Evolutionary conservation across 1,284 basidiomycete species (phyloP).

Genomic region (Ustilago shanxiensis): DNA sequence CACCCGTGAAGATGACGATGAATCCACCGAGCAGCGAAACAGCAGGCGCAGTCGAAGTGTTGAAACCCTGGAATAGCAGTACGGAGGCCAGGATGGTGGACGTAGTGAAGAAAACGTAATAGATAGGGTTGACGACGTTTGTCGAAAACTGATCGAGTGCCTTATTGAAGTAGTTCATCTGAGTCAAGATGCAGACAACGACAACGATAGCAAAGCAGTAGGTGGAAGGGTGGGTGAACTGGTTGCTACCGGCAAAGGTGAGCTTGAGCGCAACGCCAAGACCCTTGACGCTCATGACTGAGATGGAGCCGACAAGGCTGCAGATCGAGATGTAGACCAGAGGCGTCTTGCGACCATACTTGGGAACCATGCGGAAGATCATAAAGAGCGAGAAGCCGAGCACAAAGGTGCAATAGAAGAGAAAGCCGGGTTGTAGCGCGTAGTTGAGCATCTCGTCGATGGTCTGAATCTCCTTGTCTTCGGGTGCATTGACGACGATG

Average conservation of each 20-base stretch:
- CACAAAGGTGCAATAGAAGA: conserved; percentile 90
- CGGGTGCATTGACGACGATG: conserved; percentile 95
- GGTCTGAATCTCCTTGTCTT: conserved; percentile 91
- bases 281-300: conserved; percentile 94
- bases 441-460: conserved; percentile 94
- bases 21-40: conserved; percentile 68
- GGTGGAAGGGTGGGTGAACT: conserved; percentile 92
- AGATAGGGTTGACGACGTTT: conserved; percentile 98
- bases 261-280: conserved; percentile 97
- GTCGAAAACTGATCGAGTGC: conserved; percentile 97
- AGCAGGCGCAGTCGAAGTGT: conserved; percentile 80
- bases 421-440: conserved; percentile 81
- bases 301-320: conserved; percentile 83
- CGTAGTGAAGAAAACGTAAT: conserved; percentile 98
- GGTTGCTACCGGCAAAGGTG: conserved; percentile 92
- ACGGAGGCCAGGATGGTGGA: conserved; percentile 93
- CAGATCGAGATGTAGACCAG: conserved; percentile 95
- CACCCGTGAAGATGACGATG: conserved; percentile 68
- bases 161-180: conserved; percentile 99
- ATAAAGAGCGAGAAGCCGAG: conserved; percentile 80
- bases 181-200: conserved; percentile 87
- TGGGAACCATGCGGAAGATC: conserved; percentile 90
- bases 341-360: conserved; percentile 87
- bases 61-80: conserved; percentile 96
- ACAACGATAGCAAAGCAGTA: conserved; percentile 92